phyloP scores from a whole-genome alignment of 768 basidiomycete genomes.

The Trametes cubensis region DNA sequence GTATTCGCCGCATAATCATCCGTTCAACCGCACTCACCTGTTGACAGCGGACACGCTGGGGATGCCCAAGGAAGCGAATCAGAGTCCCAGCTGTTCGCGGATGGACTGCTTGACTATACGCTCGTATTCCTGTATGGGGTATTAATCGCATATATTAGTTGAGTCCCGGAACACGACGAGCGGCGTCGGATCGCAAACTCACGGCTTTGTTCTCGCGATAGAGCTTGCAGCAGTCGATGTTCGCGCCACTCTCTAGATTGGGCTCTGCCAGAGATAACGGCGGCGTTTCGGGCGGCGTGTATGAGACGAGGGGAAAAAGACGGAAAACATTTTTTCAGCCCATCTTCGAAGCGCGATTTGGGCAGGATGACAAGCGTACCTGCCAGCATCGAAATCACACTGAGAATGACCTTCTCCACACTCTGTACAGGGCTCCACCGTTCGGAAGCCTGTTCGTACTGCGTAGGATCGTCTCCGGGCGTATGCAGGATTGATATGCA shows the following conservation, averaged over 20 bases:
- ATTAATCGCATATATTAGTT: neutral
- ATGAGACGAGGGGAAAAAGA: neutral
- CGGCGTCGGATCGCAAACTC: conserved; percentile 23
- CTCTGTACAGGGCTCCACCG: conserved; percentile 99
- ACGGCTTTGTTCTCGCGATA: conserved; percentile 84
- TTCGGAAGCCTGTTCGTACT: conserved; percentile 95
- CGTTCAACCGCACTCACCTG: neutral
- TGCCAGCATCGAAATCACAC: conserved; percentile 96
- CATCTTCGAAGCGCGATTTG: neutral
- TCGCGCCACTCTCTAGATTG: conserved; percentile 96
- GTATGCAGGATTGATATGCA: conserved; percentile 98
- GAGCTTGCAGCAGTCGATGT: conserved; percentile 96
- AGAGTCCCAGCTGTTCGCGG: conserved; percentile 82
- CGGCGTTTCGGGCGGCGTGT: neutral
- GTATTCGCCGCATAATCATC: conserved; percentile 3
- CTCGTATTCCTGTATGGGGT: conserved; percentile 72
- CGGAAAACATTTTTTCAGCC: neutral
- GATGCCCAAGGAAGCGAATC: conserved; percentile 22
- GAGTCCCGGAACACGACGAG: neutral
- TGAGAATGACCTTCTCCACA: conserved; percentile 94
- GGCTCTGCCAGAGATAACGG: conserved; percentile 60
- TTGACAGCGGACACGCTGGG: neutral
- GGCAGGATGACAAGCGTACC: conserved; percentile 49
- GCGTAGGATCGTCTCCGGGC: conserved; percentile 87
- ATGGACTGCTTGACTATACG: conserved; percentile 81